Evolutionary conservation across 73 alveolate genomes (phyloP).

Genomic region (Paraurostyla sp.): DNA sequence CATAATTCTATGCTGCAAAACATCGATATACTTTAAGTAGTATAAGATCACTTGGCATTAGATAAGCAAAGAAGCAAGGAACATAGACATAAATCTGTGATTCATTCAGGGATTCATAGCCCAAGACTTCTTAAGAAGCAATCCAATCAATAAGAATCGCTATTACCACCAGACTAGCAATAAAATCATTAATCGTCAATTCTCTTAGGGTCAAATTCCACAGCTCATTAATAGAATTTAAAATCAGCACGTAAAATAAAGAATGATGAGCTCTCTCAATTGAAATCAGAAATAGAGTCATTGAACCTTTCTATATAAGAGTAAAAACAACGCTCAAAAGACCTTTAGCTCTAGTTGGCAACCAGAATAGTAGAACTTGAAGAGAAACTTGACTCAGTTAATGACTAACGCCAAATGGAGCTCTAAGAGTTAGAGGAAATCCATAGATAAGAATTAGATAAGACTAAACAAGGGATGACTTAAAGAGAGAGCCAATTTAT

Average conservation of each 20-base stretch:
- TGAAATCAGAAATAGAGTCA: not conserved
- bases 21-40: too few relatives aligned
- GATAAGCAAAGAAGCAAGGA: not conserved
- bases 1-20: too few relatives aligned
- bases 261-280: not conserved
- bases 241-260: constrained; percentile 4
- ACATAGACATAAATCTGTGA: not conserved
- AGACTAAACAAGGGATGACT: not conserved
- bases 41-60: not conserved
- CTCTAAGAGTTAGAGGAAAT: not conserved
- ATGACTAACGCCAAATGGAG: not conserved
- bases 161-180: too few relatives aligned
- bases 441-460: constrained; percentile 25
- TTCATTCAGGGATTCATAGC: too few relatives aligned
- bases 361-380: constrained; percentile 28
- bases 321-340: constrained; percentile 1
- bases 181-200: too few relatives aligned
- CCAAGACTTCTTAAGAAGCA: too few relatives aligned
- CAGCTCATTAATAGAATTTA: not conserved
- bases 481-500: constrained; percentile 40
- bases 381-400: constrained; percentile 21
- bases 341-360: constrained; percentile 15
- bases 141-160: too few relatives aligned
- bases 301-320: not conserved
- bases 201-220: too few relatives aligned